Conservation (phyloP, 768 basidiomycete genomes). For the Pulveroboletus sp. region DNA sequence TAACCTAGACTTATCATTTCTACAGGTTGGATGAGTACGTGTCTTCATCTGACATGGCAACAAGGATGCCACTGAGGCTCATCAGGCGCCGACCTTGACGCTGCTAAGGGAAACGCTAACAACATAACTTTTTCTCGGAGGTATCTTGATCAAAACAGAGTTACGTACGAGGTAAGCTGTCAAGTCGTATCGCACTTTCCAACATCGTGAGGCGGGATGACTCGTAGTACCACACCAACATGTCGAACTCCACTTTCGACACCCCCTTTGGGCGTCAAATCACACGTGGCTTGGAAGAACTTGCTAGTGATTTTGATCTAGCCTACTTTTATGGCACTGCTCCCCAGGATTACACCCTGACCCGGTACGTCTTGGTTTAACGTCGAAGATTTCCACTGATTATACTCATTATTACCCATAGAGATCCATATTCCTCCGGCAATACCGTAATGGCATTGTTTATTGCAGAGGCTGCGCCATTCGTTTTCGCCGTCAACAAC, state of each 20-base stretch:
- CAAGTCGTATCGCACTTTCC: background rate
- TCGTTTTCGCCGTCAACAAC: slow-evolving; percentile 58
- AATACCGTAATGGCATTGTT: slow-evolving; percentile 57
- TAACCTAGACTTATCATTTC: background rate
- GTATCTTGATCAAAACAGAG: slow-evolving; percentile 77
- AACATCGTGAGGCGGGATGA: background rate
- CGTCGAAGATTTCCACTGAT: background rate
- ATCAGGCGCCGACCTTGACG: slow-evolving; percentile 46
- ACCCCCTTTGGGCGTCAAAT: slow-evolving; percentile 51
- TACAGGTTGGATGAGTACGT: slow-evolving; percentile 59
- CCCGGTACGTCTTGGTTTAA: slow-evolving; percentile 38
- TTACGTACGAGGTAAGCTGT: slow-evolving; percentile 59
- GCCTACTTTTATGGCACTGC: slow-evolving; percentile 61
- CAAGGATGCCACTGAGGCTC: background rate
- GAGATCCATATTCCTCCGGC: slow-evolving; percentile 59
- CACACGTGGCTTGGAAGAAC: slow-evolving; percentile 47
- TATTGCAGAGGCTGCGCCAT: slow-evolving; percentile 48
- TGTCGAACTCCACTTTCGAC: slow-evolving; percentile 51
- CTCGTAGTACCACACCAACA: slow-evolving; percentile 61
- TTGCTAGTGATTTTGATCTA: slow-evolving; percentile 60
- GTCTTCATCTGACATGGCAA: background rate
- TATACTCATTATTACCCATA: slow-evolving; percentile 17
- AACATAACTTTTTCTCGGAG: slow-evolving; percentile 63
- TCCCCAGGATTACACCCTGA: slow-evolving; percentile 70
- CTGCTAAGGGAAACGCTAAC: slow-evolving; percentile 33